Conservation (phyloP, 2,329 filamentous ascomycete species). For the Epichloe typhina region DNA sequence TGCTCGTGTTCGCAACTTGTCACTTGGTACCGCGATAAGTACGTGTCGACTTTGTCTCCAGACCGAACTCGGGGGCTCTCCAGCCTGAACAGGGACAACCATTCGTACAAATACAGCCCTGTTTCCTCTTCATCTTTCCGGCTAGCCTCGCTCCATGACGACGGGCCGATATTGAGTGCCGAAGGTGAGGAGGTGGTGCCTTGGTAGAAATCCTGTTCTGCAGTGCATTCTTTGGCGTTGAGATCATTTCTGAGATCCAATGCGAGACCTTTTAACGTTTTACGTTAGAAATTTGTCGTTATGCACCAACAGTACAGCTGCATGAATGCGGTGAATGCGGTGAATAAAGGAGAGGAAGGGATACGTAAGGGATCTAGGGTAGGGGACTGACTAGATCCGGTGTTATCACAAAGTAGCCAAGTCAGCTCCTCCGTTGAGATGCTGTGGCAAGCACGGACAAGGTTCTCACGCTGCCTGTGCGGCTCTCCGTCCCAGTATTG, state of each 20-base stretch:
- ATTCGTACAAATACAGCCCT: constrained; percentile 56
- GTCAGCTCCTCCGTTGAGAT: constrained; percentile 53
- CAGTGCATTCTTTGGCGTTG: constrained; percentile 19
- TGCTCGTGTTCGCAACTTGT: constrained; percentile 16
- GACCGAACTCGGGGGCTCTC: constrained; percentile 48
- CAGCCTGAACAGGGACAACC: constrained; percentile 55
- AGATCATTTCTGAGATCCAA: neutral
- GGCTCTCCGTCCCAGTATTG: constrained; percentile 28
- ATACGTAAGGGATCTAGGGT: neutral
- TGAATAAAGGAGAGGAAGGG: neutral
- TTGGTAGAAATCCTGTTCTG: constrained; percentile 10
- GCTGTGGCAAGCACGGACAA: constrained; percentile 67
- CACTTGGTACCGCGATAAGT: constrained; percentile 50
- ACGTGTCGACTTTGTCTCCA: constrained; percentile 50
- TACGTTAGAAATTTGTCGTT: neutral
- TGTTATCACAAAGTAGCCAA: constrained; percentile 68
- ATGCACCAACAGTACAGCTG: neutral
- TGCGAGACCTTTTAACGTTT: neutral
- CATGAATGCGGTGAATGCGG: neutral
- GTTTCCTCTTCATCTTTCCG: constrained; percentile 46
- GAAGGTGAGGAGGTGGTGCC: constrained; percentile 11
- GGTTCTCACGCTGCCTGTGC: neutral
- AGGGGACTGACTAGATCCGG: constrained; percentile 13
- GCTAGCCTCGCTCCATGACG: constrained; percentile 21
- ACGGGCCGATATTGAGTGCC: constrained; percentile 13